Percentiles rank a stretch among this genome's conserved stretches.
Conservation (phyloP, 305 asterid genomes). For the Rubia tinctorum region DNA sequence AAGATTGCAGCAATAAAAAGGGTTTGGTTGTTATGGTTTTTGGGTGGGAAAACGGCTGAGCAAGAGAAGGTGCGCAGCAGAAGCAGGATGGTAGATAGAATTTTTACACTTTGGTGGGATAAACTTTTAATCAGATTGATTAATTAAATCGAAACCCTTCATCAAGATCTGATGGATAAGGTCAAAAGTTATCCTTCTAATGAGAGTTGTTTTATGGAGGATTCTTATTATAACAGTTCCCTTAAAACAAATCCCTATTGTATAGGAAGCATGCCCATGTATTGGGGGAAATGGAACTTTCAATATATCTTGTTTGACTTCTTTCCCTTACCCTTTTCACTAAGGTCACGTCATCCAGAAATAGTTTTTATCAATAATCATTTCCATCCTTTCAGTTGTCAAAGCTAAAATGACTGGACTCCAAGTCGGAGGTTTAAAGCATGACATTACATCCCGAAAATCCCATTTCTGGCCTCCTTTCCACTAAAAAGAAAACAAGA, state of each 20-base stretch:
- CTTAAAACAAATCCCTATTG: neutral
- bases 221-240: neutral
- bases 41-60: too few relatives aligned
- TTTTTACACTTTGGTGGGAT: too few relatives aligned
- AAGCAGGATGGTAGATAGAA: too few relatives aligned
- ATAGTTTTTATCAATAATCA: neutral
- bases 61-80: too few relatives aligned
- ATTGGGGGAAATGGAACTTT: neutral
- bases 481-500: neutral
- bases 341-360: neutral
- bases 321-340: neutral
- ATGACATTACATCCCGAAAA: neutral
- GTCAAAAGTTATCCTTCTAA: too few relatives aligned
- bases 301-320: neutral
- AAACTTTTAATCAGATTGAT: too few relatives aligned
- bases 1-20: too few relatives aligned
- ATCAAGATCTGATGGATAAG: too few relatives aligned
- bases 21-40: too few relatives aligned
- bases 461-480: neutral
- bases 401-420: neutral
- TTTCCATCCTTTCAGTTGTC: neutral
- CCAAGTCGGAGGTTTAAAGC: neutral
- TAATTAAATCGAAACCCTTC: too few relatives aligned
- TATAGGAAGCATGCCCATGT: neutral
- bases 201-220: too few relatives aligned